A percentile compares a stretch with the other conserved stretches of the same genome.
Evolutionary conservation across 2,329 filamentous ascomycete genomes (phyloP).

Genomic region (Atkinsonella texensis): DNA sequence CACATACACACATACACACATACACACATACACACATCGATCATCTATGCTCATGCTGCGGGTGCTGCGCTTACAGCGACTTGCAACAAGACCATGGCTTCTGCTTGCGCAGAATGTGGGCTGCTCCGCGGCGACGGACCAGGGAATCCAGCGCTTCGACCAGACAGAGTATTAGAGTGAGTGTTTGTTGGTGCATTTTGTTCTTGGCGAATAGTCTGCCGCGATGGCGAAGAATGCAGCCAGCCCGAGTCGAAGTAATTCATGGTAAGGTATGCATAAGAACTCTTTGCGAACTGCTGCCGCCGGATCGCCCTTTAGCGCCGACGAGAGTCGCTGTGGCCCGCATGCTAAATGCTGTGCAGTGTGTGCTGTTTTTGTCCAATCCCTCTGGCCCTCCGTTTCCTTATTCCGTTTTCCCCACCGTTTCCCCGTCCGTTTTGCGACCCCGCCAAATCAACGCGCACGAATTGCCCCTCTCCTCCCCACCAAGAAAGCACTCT

Average conservation of each 20-base stretch:
- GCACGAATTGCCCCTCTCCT: neutral
- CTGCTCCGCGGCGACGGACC: neutral
- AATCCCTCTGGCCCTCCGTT: neutral
- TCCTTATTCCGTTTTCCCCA: neutral
- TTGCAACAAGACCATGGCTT: neutral
- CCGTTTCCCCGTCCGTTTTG: neutral
- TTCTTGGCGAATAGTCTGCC: no score
- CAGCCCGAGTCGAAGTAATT: no score
- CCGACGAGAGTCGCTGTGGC: neutral
- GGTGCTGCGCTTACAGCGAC: neutral
- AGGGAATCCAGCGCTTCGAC: no score
- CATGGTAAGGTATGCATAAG: no score
- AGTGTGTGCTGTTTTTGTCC: neutral
- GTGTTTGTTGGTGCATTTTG: no score
- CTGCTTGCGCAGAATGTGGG: neutral
- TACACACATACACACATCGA: neutral
- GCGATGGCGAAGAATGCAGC: no score
- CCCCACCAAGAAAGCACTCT: neutral
- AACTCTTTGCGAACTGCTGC: no score
- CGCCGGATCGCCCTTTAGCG: no score
- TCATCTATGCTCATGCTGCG: neutral
- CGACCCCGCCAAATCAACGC: neutral
- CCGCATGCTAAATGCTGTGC: neutral
- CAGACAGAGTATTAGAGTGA: no score
- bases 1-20: neutral